These are phyloP conservation scores for Diaporthe vaccinii DNA, from an alignment of 2,329 filamentous ascomycete genomes.

Conservation along the genomic window DNA sequence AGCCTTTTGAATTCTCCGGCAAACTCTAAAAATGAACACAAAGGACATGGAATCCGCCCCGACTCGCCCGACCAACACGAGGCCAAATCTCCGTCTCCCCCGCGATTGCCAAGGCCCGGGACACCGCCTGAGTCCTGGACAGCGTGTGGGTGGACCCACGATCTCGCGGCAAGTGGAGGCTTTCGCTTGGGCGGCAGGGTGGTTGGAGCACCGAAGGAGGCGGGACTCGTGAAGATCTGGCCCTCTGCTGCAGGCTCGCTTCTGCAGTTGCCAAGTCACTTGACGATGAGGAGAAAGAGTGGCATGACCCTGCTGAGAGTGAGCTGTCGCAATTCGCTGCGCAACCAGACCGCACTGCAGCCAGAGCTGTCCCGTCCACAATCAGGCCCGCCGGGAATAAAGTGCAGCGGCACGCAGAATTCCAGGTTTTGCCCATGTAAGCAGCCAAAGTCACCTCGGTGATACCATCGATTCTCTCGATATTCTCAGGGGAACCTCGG, in stretches of 20 bases:
- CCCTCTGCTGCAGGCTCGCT: slow-evolving; percentile 5
- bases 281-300: slow-evolving; percentile 1
- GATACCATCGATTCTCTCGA: too few relatives aligned
- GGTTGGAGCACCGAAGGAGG: slow-evolving; percentile 23
- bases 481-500: neutral
- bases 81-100: slow-evolving; percentile 41
- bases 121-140: slow-evolving; percentile 10
- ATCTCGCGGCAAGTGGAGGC: slow-evolving; percentile 34
- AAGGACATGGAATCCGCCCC: neutral
- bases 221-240: slow-evolving; percentile 24
- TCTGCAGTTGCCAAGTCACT: slow-evolving; percentile 19
- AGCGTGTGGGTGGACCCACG: slow-evolving; percentile 21
- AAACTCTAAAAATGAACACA: slow-evolving; percentile 15
- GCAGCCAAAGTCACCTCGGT: neutral
- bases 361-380: neutral
- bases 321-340: neutral
- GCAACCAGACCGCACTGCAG: neutral
- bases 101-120: slow-evolving; percentile 37
- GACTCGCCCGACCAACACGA: slow-evolving; percentile 38
- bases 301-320: neutral
- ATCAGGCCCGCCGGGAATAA: neutral
- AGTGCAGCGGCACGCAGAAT: neutral
- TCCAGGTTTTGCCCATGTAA: neutral
- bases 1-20: slow-evolving; percentile 18
- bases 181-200: slow-evolving; percentile 2